These are phyloP conservation scores for Ogataea populi-albae DNA, from an alignment of 805 yeast genomes.

Conservation along the genomic window DNA sequence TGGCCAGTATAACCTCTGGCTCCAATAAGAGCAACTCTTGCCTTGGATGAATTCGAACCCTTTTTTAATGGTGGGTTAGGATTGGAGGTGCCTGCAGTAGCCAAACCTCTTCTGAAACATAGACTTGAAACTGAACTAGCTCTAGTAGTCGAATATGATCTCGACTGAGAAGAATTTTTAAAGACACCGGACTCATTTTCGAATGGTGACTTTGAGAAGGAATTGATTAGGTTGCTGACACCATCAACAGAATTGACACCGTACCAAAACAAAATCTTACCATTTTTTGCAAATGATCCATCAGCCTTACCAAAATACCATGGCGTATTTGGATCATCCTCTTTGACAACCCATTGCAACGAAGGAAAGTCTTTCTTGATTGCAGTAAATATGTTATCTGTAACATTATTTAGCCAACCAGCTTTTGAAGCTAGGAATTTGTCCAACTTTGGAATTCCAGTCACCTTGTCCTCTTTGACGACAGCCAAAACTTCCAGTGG, in stretches of 20 bases:
- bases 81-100: conserved; percentile 37
- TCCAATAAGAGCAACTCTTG: conserved; percentile 91
- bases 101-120: conserved; percentile 26
- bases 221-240: conserved; percentile 60
- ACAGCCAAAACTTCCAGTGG: conserved; percentile 93
- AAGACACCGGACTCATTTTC: conserved; percentile 47
- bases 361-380: conserved; percentile 69
- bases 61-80: conserved; percentile 71
- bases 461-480: conserved; percentile 48
- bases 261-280: conserved; percentile 91
- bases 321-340: conserved; percentile 83
- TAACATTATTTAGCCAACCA: conserved; percentile 97
- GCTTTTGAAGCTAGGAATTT: conserved; percentile 82
- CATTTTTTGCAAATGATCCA: conserved; percentile 88
- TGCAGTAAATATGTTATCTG: conserved; percentile 88
- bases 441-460: conserved; percentile 65
- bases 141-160: conserved; percentile 26
- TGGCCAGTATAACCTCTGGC: conserved; percentile 98
- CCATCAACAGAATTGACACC: conserved; percentile 68
- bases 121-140: conserved; percentile 10
- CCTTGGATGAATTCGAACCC: conserved; percentile 57
- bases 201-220: conserved; percentile 43
- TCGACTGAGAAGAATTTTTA: conserved; percentile 40
- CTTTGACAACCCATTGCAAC: conserved; percentile 86
- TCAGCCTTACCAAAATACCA: conserved; percentile 93